Conservation (phyloP, 371 early-diverging fungal genomes). For the Conidiobolus incongruus region DNA sequence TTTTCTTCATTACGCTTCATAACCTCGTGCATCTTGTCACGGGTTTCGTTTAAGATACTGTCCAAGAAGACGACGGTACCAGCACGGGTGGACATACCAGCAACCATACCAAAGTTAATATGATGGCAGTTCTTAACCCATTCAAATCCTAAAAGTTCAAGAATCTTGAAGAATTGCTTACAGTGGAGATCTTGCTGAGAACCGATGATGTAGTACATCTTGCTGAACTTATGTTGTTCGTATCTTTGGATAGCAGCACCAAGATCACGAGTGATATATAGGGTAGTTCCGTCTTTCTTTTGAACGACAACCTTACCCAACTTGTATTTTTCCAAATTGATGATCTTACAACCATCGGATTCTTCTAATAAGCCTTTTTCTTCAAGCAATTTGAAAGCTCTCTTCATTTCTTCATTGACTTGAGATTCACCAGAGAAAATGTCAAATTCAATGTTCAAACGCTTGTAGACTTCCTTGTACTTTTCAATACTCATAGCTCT, state of each 20-base stretch:
- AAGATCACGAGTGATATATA: constrained; percentile 97
- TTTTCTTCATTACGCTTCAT: constrained; percentile 81
- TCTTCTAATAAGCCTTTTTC: constrained; percentile 44
- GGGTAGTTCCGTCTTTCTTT: constrained; percentile 90
- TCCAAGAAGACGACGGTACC: constrained; percentile 97
- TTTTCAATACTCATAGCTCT: constrained; percentile 83
- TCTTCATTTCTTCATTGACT: constrained; percentile 56
- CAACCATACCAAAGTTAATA: constrained; percentile 94
- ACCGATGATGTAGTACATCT: constrained; percentile 92
- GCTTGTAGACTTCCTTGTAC: constrained; percentile 84
- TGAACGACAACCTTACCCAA: constrained; percentile 71
- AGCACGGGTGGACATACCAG: constrained; percentile 95
- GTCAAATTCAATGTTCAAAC: constrained; percentile 89
- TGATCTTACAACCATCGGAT: constrained; percentile 69
- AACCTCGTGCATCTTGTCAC: constrained; percentile 79
- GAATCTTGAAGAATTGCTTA: constrained; percentile 87
- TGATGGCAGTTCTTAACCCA: constrained; percentile 72
- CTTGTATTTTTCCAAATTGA: constrained; percentile 67
- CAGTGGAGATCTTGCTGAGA: constrained; percentile 92
- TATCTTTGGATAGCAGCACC: constrained; percentile 92
- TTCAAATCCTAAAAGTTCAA: constrained; percentile 59
- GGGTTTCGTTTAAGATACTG: constrained; percentile 83
- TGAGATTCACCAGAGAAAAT: constrained; percentile 97
- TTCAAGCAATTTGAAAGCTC: constrained; percentile 49
- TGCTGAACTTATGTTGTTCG: constrained; percentile 75